Conservation (phyloP, 345 rosid genomes). For the Conringia planisiliqua region DNA sequence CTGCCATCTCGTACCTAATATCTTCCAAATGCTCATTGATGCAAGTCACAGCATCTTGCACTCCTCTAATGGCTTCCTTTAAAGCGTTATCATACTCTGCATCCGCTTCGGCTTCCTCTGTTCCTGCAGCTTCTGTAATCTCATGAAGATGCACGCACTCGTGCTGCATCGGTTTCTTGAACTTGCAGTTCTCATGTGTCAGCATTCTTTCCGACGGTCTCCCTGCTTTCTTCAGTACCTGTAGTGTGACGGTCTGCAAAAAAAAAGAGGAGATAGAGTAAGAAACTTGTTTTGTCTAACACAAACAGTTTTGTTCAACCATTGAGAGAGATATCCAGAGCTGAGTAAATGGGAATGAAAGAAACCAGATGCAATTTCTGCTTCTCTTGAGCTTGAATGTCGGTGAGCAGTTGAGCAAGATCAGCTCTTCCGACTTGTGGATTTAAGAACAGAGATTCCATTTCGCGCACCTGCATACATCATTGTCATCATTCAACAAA, state of each 20-base stretch:
- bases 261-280: background rate
- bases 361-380: slow-evolving; percentile 74
- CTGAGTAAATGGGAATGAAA: slow-evolving; percentile 16
- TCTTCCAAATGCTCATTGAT: slow-evolving; percentile 86
- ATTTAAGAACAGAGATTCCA: slow-evolving; percentile 56
- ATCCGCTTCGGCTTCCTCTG: slow-evolving; percentile 92
- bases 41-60: slow-evolving; percentile 75
- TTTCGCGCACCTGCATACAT: slow-evolving; percentile 57
- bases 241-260: slow-evolving; percentile 68
- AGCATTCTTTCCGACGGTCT: slow-evolving; percentile 73
- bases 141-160: slow-evolving; percentile 81
- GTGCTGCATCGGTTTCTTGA: slow-evolving; percentile 64
- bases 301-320: background rate
- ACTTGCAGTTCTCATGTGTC: slow-evolving; percentile 71
- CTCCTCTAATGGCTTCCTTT: slow-evolving; percentile 85
- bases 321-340: background rate
- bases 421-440: slow-evolving; percentile 55
- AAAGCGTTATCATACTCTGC: slow-evolving; percentile 78
- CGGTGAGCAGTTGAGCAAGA: slow-evolving; percentile 67
- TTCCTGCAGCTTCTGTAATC: slow-evolving; percentile 77
- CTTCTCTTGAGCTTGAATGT: slow-evolving; percentile 83
- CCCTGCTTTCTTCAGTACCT: slow-evolving; percentile 82
- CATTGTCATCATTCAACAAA: background rate
- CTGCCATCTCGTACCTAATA: slow-evolving; percentile 70
- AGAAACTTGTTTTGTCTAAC: background rate